Percentiles rank a stretch among this genome's conserved stretches.
Conservation (phyloP, 495 filamentous ascomycete genomes). For the Trichocladium antarcticum region DNA sequence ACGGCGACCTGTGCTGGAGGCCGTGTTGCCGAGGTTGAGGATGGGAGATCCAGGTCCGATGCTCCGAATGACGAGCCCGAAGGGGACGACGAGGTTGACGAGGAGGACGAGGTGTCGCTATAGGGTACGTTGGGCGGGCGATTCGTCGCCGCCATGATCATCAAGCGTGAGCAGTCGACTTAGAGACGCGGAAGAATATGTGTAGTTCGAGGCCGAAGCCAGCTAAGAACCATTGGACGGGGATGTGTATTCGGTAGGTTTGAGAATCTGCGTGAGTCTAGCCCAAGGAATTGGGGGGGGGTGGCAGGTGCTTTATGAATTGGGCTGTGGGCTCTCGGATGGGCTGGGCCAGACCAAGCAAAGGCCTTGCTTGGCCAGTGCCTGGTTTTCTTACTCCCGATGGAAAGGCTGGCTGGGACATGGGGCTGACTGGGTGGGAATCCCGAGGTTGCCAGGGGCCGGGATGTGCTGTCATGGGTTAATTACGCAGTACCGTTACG, state of each 20-base stretch:
- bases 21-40: slow-evolving; percentile 19
- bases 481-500: neutral
- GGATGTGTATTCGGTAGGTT: neutral
- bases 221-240: slow-evolving; percentile 4
- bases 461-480: neutral
- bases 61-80: slow-evolving; percentile 20
- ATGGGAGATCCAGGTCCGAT: slow-evolving; percentile 30
- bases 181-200: neutral
- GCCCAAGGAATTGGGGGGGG: neutral
- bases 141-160: slow-evolving; percentile 26
- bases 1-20: slow-evolving; percentile 39
- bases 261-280: neutral
- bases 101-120: slow-evolving; percentile 27
- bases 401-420: slow-evolving; percentile 3
- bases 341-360: slow-evolving; percentile 21
- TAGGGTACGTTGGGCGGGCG: slow-evolving; percentile 29
- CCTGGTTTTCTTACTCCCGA: slow-evolving; percentile 9
- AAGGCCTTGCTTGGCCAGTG: slow-evolving; percentile 9
- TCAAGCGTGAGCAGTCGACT: neutral
- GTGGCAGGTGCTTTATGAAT: slow-evolving; percentile 2
- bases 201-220: slow-evolving; percentile 3
- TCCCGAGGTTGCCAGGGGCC: slow-evolving; percentile 4
- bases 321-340: neutral
- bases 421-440: slow-evolving; percentile 4
- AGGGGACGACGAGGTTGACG: slow-evolving; percentile 16